phyloP scores from a whole-genome alignment of 2,329 filamentous ascomycete genomes.

The Alternaria incomplexa region DNA sequence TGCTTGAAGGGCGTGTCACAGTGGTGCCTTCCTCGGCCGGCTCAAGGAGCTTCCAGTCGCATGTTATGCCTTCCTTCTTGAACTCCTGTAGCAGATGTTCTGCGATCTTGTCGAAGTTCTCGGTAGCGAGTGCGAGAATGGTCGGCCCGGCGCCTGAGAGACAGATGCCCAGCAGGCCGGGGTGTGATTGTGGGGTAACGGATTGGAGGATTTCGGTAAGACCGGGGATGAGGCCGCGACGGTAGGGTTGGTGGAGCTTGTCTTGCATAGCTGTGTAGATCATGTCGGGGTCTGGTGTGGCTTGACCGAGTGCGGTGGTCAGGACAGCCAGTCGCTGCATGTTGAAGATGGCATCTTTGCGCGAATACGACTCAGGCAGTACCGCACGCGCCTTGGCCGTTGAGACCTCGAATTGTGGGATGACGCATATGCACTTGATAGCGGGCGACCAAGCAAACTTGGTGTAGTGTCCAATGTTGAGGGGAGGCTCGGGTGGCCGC shows the following conservation, averaged over 20 bases:
- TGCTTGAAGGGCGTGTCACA: constrained; percentile 35
- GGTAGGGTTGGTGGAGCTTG: constrained; percentile 96
- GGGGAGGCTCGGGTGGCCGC: constrained; percentile 84
- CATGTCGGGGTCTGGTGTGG: constrained; percentile 87
- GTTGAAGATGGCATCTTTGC: constrained; percentile 92
- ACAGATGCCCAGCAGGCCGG: constrained; percentile 90
- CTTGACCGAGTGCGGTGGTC: constrained; percentile 85
- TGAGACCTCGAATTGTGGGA: constrained; percentile 94
- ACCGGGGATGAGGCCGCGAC: constrained; percentile 88
- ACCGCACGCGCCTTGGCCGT: constrained; percentile 90
- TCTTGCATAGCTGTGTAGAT: constrained; percentile 99
- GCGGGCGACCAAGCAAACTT: constrained; percentile 92
- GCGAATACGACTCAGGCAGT: constrained; percentile 78
- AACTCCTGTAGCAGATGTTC: constrained; percentile 77
- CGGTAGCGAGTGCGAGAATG: constrained; percentile 88
- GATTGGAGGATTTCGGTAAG: constrained; percentile 88
- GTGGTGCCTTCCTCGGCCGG: constrained; percentile 75
- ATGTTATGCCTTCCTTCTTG: constrained; percentile 73
- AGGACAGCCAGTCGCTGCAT: constrained; percentile 91
- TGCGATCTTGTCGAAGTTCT: constrained; percentile 88
- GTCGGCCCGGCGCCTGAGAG: constrained; percentile 94
- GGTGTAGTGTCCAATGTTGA: constrained; percentile 94
- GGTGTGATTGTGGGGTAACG: constrained; percentile 85
- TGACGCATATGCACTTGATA: constrained; percentile 96
- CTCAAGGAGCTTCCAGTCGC: constrained; percentile 86